Base-by-base conservation (phyloP, 2,329 filamentous ascomycete genomes). In the Clonostachys byssicola region DNA sequence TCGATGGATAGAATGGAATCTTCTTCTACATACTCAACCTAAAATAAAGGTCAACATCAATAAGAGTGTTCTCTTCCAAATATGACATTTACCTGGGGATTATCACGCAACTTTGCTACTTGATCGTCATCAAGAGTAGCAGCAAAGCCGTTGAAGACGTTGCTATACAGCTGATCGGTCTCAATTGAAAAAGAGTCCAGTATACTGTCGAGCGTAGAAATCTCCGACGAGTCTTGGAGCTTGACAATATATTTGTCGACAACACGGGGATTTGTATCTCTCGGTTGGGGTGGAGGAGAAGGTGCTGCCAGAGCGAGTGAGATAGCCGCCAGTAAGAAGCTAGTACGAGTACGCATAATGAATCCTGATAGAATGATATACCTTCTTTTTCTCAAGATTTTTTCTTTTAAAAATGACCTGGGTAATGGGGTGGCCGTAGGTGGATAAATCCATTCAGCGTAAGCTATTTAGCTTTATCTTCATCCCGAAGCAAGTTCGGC, bases 1-100 rank as follows among this genome's bases (percentile, higher is more conserved):
- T 44, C 62, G 49, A 88, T 88, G 30, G 17, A 59, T 40, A 71
- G 52, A 30, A 57, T 50, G 34, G 56, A 59, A 46, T 72, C 66
- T 45, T 63, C 60, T 56, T 70, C 65, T 16, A 70, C 56, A 49
- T 61, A 67, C 9, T 61, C 59, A 44, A 69, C 63, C 49, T 54
- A 5, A 20, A 30, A 17, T 13, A 2, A 10, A 3, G 2, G 23
- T 30, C 23, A 30, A 9, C 23, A 30, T 30, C 23, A 3, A 30
- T 10, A 23, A 30, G 9, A 30, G 23, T 30, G 3, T 30, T 1
- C 23, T 30, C 9, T 9, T 30, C 23, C 23, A 10, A 30, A 30
- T 30, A 30, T 30, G 8, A 30, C 6, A 20, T 34, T 34, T 34
- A 60, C 59, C 42, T 53, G 49, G 16, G 61, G 60, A 50, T 62